A percentile compares a stretch with the other conserved stretches of the same genome.
Evolutionary conservation across 306 rosid species (phyloP).

Genomic region (Vicia villosa): DNA sequence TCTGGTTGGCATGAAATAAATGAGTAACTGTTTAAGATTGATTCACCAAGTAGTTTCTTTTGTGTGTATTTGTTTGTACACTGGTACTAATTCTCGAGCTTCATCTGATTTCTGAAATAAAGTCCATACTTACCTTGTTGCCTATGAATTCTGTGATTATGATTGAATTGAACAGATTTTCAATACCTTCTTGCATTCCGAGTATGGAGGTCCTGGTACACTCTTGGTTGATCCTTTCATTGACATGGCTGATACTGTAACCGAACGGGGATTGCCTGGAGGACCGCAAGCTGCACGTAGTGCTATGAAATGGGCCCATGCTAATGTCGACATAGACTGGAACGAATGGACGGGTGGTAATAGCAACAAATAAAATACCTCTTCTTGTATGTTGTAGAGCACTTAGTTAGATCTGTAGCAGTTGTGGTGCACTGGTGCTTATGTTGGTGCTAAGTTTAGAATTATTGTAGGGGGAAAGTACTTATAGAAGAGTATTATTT

Average conservation of each 20-base stretch:
- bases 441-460: constrained; percentile 32
- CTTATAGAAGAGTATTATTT: background rate
- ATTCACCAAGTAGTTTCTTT: constrained; percentile 17
- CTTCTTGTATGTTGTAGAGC: background rate
- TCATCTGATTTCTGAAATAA: background rate
- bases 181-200: constrained; percentile 71
- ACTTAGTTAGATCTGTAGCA: constrained; percentile 16
- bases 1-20: background rate
- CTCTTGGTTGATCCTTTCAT: constrained; percentile 76
- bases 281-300: constrained; percentile 84
- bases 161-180: constrained; percentile 59
- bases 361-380: constrained; percentile 28
- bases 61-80: background rate
- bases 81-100: background rate
- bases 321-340: constrained; percentile 93
- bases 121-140: constrained; percentile 16
- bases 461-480: background rate
- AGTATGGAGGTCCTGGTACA: constrained; percentile 96
- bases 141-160: constrained; percentile 3
- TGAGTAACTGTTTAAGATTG: background rate
- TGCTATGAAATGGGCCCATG: constrained; percentile 85
- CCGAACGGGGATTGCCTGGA: constrained; percentile 77
- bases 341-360: constrained; percentile 71
- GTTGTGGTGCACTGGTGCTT: constrained; percentile 11
- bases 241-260: constrained; percentile 77